Evolutionary conservation across 331 rosid species (phyloP).

Genomic region (Pyracantha coccinea): DNA sequence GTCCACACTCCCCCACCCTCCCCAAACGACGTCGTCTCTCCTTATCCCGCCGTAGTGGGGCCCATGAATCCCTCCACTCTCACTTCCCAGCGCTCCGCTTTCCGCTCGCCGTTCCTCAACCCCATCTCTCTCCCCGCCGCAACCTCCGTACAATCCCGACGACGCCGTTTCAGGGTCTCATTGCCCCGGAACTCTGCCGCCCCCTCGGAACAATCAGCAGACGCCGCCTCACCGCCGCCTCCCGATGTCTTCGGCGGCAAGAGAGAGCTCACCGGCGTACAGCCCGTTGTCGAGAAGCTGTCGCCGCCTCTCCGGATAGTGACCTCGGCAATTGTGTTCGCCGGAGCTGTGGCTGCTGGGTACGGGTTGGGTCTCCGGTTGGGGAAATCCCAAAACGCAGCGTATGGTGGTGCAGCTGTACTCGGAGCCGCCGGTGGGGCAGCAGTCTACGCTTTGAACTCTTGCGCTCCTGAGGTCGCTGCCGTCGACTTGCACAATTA

Average conservation of each 20-base stretch:
- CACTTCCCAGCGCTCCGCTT: conserved; percentile 23
- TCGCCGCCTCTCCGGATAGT: conserved; percentile 69
- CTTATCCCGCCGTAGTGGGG: background rate
- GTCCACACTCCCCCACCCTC: background rate
- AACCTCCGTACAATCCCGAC: conserved; percentile 12
- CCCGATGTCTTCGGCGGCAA: conserved; percentile 31
- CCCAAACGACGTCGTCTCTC: conserved; percentile 32
- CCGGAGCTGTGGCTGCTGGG: conserved; percentile 81
- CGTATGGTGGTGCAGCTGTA: conserved; percentile 76
- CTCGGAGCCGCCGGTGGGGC: conserved; percentile 75
- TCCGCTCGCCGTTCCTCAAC: conserved; percentile 32
- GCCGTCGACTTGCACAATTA: conserved; percentile 82
- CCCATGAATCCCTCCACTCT: conserved; percentile 69
- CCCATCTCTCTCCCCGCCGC: conserved; percentile 33
- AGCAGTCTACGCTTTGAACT: conserved; percentile 58
- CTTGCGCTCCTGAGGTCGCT: conserved; percentile 77
- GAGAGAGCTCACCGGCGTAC: conserved; percentile 73
- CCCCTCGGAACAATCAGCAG: conserved; percentile 13
- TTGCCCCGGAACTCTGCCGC: conserved; percentile 38
- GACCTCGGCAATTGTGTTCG: conserved; percentile 60
- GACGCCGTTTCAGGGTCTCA: conserved; percentile 68
- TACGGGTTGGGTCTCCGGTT: conserved; percentile 67
- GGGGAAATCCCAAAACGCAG: conserved; percentile 47
- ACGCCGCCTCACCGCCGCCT: conserved; percentile 13
- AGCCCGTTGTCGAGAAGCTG: conserved; percentile 51